These are phyloP conservation scores for Emmonsia crescens DNA, from an alignment of 2,329 filamentous ascomycete genomes.

Conservation along the genomic window DNA sequence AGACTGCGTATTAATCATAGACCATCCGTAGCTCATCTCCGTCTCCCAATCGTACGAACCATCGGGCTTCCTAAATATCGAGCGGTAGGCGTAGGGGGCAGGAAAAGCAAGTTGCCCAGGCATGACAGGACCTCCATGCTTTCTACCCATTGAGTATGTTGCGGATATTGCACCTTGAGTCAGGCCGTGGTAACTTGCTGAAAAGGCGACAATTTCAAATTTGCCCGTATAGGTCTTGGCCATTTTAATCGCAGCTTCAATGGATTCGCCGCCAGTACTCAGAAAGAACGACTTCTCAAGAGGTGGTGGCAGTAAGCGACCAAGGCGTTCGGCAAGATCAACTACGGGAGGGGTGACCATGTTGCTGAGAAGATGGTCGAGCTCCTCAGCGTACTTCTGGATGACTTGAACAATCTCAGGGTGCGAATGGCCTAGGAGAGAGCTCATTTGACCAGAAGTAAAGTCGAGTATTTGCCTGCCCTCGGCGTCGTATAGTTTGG, in stretches of 20 bases:
- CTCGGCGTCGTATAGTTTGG: conserved; percentile 35
- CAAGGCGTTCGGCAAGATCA: conserved; percentile 42
- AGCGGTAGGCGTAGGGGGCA: conserved; percentile 51
- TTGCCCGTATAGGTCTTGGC: conserved; percentile 55
- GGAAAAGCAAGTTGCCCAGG: conserved; percentile 50
- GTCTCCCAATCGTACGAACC: conserved; percentile 55
- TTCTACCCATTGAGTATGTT: conserved; percentile 45
- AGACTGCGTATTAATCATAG: conserved; percentile 48
- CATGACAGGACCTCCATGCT: conserved; percentile 38
- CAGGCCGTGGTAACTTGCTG: conserved; percentile 51
- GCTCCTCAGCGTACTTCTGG: conserved; percentile 36
- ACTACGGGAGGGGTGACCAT: conserved; percentile 51
- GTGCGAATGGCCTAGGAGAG: conserved; percentile 47
- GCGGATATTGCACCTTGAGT: conserved; percentile 44
- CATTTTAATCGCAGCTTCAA: conserved; percentile 54
- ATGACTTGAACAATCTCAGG: conserved; percentile 48
- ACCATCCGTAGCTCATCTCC: conserved; percentile 53
- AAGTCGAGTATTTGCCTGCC: conserved; percentile 44
- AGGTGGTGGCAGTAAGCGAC: conserved; percentile 35
- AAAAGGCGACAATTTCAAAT: conserved; percentile 53
- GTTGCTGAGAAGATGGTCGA: conserved; percentile 50
- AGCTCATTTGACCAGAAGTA: conserved; percentile 52
- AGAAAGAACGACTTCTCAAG: conserved; percentile 49
- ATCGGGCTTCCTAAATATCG: conserved; percentile 48
- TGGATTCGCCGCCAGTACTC: conserved; percentile 47